Evolutionary conservation across 495 filamentous ascomycete species (phyloP).

Genomic region (Hypoxylon cercidicola): DNA sequence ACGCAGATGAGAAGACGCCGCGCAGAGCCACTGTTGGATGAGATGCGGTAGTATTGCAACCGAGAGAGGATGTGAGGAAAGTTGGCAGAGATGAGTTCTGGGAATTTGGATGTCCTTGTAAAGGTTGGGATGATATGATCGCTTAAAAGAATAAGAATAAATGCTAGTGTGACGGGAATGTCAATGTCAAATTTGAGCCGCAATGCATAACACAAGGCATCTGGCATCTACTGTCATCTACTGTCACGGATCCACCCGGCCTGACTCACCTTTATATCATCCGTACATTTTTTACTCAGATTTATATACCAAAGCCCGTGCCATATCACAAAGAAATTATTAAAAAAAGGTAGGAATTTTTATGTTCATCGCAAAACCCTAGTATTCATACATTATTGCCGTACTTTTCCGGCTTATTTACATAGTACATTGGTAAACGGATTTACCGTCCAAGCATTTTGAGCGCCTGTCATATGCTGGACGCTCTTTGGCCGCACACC

Average conservation of each 20-base stretch:
- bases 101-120: too few species aligned
- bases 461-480: constrained; percentile 13
- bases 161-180: not conserved
- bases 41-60: not conserved
- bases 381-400: constrained; percentile 43
- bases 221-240: too few species aligned
- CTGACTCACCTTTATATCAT: constrained; percentile 10
- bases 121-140: not conserved
- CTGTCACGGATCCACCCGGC: constrained; percentile 15
- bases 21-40: not conserved
- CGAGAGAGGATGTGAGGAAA: too few species aligned
- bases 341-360: constrained; percentile 1
- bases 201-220: too few species aligned
- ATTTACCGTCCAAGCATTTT: constrained; percentile 24
- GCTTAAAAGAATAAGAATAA: not conserved
- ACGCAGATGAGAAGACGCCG: not conserved
- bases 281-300: too few species aligned
- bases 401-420: constrained; percentile 32
- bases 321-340: too few species aligned
- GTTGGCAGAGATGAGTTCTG: too few species aligned
- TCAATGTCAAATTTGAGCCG: constrained; percentile 2
- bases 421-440: constrained; percentile 38
- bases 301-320: too few species aligned
- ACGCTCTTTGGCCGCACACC: constrained; percentile 10
- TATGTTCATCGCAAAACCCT: constrained; percentile 38